Evolutionary conservation across 495 filamentous ascomycete species (phyloP).

Genomic region (Venustampulla echinocandica): DNA sequence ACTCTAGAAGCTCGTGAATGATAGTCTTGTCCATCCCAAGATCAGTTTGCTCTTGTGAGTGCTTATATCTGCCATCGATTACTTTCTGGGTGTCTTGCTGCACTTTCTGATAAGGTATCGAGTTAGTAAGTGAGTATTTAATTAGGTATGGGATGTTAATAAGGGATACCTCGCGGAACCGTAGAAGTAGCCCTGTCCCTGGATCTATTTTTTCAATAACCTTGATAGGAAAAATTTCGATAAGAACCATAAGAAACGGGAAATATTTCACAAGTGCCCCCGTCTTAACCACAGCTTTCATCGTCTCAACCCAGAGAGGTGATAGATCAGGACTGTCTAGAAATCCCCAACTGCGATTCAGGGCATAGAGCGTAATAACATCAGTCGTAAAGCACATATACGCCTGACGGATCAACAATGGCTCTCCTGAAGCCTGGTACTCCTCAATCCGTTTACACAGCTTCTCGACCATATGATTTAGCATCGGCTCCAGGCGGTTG

Average conservation of each 20-base stretch:
- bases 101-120: background rate
- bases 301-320: background rate
- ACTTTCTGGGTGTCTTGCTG: background rate
- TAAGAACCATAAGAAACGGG: background rate
- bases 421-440: background rate
- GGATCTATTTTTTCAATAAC: background rate
- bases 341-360: background rate
- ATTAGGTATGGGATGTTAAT: background rate
- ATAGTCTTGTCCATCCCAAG: background rate
- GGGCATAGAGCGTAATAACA: background rate
- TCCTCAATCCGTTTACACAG: constrained; percentile 4
- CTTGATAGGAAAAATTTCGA: background rate
- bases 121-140: background rate
- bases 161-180: background rate
- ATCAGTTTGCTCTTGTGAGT: background rate
- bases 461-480: constrained; percentile 34
- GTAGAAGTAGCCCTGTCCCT: background rate
- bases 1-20: constrained; percentile 2
- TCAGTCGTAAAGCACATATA: constrained; percentile 11
- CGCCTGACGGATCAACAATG: background rate
- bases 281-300: background rate
- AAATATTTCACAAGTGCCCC: background rate
- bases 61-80: background rate
- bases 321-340: constrained; percentile 3
- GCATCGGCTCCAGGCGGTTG: constrained; percentile 29